Percentiles rank a stretch among this genome's conserved stretches.
Conservation (phyloP, 306 rosid genomes). For the Castanea mollissima region DNA sequence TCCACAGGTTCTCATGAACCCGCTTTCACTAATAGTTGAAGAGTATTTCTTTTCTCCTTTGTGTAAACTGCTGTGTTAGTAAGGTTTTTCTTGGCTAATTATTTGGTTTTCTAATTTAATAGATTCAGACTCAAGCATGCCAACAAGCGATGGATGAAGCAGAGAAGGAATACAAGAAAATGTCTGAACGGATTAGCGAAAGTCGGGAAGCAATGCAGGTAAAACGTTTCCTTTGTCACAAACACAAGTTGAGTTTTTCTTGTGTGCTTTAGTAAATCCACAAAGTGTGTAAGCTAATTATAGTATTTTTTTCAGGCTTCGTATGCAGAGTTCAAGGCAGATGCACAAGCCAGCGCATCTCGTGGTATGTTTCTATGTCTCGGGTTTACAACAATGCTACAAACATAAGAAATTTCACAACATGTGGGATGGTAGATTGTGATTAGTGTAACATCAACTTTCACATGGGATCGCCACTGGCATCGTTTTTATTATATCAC, state of each 20-base stretch:
- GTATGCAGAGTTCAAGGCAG: slow-evolving; percentile 67
- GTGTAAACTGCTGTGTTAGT: no score
- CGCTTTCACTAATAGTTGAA: no score
- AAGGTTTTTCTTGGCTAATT: background rate
- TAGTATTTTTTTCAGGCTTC: slow-evolving; percentile 57
- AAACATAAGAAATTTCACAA: no score
- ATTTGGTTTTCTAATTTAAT: slow-evolving; percentile 1
- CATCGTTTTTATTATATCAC: no score
- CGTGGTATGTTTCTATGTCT: slow-evolving; percentile 50
- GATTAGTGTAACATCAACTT: no score
- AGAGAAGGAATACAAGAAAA: slow-evolving; percentile 69
- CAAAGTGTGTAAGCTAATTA: background rate
- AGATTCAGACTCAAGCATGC: slow-evolving; percentile 80
- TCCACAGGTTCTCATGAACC: no score
- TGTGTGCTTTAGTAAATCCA: background rate
- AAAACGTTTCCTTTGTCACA: slow-evolving; percentile 1
- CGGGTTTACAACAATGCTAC: background rate
- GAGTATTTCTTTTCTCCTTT: no score
- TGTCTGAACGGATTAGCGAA: slow-evolving; percentile 59
- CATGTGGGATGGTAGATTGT: no score
- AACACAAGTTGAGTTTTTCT: background rate
- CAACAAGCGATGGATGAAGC: slow-evolving; percentile 69
- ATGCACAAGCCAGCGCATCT: slow-evolving; percentile 65
- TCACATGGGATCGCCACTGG: no score
- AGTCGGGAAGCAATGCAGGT: slow-evolving; percentile 83